Conservation (phyloP, 345 rosid species). For the Linum tenue region DNA sequence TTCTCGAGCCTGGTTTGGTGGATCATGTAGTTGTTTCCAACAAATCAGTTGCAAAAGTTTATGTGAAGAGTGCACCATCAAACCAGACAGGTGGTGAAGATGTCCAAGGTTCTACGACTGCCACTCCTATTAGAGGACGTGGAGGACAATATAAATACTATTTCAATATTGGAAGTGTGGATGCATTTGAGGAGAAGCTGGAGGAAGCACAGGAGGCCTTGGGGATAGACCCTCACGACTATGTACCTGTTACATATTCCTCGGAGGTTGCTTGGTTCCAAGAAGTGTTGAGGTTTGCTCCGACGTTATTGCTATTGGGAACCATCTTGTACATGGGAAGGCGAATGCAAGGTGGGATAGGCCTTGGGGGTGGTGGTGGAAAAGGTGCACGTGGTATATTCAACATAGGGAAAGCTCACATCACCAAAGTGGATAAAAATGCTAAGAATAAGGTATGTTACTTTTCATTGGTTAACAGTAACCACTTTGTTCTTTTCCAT, state of each 20-base stretch:
- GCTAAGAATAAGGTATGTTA: slow-evolving; percentile 72
- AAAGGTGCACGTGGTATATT: slow-evolving; percentile 82
- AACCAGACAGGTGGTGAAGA: slow-evolving; percentile 22
- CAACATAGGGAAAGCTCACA: slow-evolving; percentile 85
- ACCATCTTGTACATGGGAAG: slow-evolving; percentile 56
- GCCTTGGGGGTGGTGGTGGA: slow-evolving; percentile 80
- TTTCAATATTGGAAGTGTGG: slow-evolving; percentile 87
- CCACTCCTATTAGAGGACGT: slow-evolving; percentile 31
- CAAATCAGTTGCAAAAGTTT: slow-evolving; percentile 10
- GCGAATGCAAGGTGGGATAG: slow-evolving; percentile 77
- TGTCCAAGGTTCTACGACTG: slow-evolving; percentile 29
- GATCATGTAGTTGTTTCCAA: slow-evolving; percentile 7
- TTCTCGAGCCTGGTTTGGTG: slow-evolving; percentile 5
- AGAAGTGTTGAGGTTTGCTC: slow-evolving; percentile 77
- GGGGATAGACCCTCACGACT: slow-evolving; percentile 69
- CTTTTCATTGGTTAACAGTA: slow-evolving; percentile 8
- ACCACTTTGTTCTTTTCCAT: neutral
- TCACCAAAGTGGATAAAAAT: slow-evolving; percentile 79
- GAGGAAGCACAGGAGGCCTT: slow-evolving; percentile 88
- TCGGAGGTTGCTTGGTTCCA: slow-evolving; percentile 72
- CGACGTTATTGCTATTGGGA: slow-evolving; percentile 65
- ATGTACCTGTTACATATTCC: slow-evolving; percentile 63
- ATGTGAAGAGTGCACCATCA: slow-evolving; percentile 15
- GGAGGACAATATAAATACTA: slow-evolving; percentile 63
- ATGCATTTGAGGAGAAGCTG: slow-evolving; percentile 84